phyloP scores from a whole-genome alignment of 495 filamentous ascomycete species.

The Venustampulla echinocandica region DNA sequence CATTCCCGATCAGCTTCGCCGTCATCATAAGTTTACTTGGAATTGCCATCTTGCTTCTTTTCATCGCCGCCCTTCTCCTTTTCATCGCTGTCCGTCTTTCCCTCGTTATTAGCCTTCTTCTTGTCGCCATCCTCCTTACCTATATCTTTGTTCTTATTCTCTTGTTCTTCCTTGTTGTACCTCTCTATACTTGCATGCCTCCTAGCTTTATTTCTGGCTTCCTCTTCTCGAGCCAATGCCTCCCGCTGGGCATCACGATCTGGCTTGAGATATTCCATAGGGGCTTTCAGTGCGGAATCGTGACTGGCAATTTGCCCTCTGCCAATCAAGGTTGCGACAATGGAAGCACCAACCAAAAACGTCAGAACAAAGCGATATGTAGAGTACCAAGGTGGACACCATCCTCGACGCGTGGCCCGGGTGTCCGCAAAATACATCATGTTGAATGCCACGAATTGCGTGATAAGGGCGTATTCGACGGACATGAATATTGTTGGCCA shows the following conservation, averaged over 20 bases:
- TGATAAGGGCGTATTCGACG: constrained; percentile 77
- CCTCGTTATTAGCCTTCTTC: constrained; percentile 27
- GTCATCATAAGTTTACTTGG: no score
- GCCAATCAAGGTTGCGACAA: constrained; percentile 79
- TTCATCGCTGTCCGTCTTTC: constrained; percentile 21
- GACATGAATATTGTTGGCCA: constrained; percentile 92
- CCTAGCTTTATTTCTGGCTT: no score
- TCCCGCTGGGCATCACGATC: constrained; percentile 51
- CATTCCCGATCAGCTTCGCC: no score
- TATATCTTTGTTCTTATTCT: no score
- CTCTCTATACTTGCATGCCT: constrained; percentile 35
- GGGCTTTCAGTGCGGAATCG: constrained; percentile 30
- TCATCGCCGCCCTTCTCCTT: constrained; percentile 22
- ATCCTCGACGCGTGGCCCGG: constrained; percentile 63
- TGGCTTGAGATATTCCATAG: constrained; percentile 56
- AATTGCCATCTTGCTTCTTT: constrained; percentile 9
- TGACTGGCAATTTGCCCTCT: constrained; percentile 71
- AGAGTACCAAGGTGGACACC: constrained; percentile 86
- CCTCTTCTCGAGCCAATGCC: constrained; percentile 49
- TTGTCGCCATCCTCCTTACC: constrained; percentile 20
- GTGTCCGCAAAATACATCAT: constrained; percentile 85
- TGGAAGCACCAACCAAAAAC: constrained; percentile 80
- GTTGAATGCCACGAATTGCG: constrained; percentile 83
- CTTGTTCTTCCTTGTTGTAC: constrained; percentile 31
- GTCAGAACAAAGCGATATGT: constrained; percentile 95